A percentile compares a stretch with the other conserved stretches of the same genome.
Evolutionary conservation across 495 filamentous ascomycete genomes (phyloP).

Genomic region (Xylaria curta): DNA sequence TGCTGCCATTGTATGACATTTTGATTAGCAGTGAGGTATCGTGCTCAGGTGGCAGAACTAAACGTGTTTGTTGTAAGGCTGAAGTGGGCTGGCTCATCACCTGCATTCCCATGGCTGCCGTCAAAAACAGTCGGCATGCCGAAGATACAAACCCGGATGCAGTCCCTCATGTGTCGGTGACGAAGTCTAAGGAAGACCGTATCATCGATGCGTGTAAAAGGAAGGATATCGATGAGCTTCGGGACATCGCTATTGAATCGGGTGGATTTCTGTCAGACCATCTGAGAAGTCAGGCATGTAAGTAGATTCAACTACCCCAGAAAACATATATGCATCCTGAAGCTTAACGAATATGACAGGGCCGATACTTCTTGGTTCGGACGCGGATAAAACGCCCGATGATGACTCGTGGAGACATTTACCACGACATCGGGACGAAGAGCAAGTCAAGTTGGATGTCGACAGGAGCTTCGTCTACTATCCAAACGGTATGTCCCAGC

Average conservation of each 20-base stretch:
- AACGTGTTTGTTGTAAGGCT: neutral
- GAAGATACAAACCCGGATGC: constrained; percentile 18
- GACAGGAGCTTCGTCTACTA: constrained; percentile 98
- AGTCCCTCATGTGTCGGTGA: constrained; percentile 3
- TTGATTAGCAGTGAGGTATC: neutral
- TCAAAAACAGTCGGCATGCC: constrained; percentile 26
- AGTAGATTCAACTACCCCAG: constrained; percentile 38
- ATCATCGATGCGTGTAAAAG: constrained; percentile 73
- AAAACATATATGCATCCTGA: neutral
- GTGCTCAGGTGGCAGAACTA: neutral
- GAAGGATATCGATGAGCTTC: constrained; percentile 67
- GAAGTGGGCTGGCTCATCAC: constrained; percentile 1
- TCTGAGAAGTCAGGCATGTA: constrained; percentile 85
- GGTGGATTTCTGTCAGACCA: constrained; percentile 82
- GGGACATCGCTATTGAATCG: constrained; percentile 69
- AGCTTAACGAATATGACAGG: constrained; percentile 54
- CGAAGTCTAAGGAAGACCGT: constrained; percentile 43
- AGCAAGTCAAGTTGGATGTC: constrained; percentile 89
- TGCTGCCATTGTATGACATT: neutral
- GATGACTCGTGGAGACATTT: constrained; percentile 58
- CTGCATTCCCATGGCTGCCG: constrained; percentile 15
- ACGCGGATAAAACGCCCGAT: constrained; percentile 30
- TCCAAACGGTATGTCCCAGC: constrained; percentile 68
- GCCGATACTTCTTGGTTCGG: constrained; percentile 77
- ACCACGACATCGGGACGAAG: constrained; percentile 78